Evolutionary conservation across 345 rosid species (phyloP).

Genomic region (Pelargonium nanum): DNA sequence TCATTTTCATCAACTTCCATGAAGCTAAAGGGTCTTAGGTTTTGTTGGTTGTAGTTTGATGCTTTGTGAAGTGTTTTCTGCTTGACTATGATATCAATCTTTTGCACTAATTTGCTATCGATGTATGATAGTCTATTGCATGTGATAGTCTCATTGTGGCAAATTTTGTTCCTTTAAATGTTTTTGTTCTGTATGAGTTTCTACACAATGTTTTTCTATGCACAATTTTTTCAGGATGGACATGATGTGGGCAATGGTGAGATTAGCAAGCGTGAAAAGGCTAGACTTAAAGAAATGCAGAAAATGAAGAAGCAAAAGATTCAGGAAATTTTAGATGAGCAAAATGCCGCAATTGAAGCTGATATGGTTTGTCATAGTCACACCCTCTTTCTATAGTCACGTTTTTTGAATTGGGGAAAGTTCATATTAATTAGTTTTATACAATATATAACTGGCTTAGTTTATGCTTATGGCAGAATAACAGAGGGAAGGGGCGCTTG

Average conservation of each 20-base stretch:
- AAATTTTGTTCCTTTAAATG: too few species aligned
- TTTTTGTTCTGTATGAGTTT: not conserved
- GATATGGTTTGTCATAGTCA: slow-evolving; percentile 52
- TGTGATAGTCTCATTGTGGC: not conserved
- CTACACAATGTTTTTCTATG: not conserved
- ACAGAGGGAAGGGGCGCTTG: slow-evolving; percentile 76
- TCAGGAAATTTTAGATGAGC: slow-evolving; percentile 83
- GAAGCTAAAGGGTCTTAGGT: not conserved
- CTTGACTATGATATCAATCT: too few species aligned
- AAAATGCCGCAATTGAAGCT: slow-evolving; percentile 88
- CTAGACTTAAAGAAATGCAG: slow-evolving; percentile 82
- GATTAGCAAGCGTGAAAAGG: slow-evolving; percentile 79
- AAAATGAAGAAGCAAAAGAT: slow-evolving; percentile 77
- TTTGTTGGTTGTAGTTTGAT: not conserved
- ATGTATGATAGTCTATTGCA: too few species aligned
- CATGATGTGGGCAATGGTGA: slow-evolving; percentile 27
- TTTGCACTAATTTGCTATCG: too few species aligned
- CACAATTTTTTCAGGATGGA: slow-evolving; percentile 41
- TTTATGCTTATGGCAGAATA: slow-evolving; percentile 44
- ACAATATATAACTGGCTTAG: slow-evolving; percentile 4
- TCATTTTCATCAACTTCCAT: not conserved
- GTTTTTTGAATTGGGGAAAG: not conserved
- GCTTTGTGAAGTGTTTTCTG: not conserved
- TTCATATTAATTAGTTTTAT: not conserved
- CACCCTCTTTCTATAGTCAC: not conserved